phyloP scores from a whole-genome alignment of 352 stramenopile genomes.

The Plasmopara muralis region DNA sequence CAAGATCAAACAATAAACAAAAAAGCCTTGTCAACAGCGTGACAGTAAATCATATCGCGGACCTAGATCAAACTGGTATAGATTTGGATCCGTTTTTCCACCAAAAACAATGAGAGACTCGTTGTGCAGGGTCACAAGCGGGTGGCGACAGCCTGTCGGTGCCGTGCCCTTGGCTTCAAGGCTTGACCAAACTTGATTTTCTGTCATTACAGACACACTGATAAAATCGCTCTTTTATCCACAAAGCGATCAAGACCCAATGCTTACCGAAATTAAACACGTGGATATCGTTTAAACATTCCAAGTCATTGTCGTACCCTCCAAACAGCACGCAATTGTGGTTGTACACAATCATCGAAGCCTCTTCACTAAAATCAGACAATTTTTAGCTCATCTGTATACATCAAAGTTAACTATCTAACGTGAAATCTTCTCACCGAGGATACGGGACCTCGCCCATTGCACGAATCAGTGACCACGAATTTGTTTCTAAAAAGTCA shows the following conservation, averaged over 20 bases:
- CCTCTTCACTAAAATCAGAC: conserved; percentile 51
- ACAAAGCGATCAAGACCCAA: not conserved
- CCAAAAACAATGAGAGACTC: conserved; percentile 92
- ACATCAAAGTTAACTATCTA: not conserved
- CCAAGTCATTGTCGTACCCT: conserved; percentile 92
- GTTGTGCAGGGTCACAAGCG: conserved; percentile 90
- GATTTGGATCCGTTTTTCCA: conserved; percentile 91
- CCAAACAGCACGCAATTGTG: conserved; percentile 93
- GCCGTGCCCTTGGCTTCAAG: conserved; percentile 85
- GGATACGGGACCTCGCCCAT: conserved; percentile 60
- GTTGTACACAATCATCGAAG: conserved; percentile 88
- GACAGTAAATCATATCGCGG: conserved; percentile 1
- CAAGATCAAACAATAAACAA: too few species aligned
- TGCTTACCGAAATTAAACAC: conserved; percentile 92
- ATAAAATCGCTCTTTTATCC: not conserved
- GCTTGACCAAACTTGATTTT: conserved; percentile 79
- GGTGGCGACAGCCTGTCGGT: conserved; percentile 90
- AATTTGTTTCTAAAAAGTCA: conserved; percentile 31
- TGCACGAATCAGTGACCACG: conserved; percentile 27
- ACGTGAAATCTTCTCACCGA: conserved; percentile 25
- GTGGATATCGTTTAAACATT: conserved; percentile 95
- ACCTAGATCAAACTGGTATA: conserved; percentile 91
- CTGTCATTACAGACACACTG: conserved; percentile 19
- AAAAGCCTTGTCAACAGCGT: not conserved
- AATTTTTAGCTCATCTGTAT: not conserved